Base-by-base conservation (phyloP, 2,329 filamentous ascomycete species). In the Talaromyces amestolkiae region DNA sequence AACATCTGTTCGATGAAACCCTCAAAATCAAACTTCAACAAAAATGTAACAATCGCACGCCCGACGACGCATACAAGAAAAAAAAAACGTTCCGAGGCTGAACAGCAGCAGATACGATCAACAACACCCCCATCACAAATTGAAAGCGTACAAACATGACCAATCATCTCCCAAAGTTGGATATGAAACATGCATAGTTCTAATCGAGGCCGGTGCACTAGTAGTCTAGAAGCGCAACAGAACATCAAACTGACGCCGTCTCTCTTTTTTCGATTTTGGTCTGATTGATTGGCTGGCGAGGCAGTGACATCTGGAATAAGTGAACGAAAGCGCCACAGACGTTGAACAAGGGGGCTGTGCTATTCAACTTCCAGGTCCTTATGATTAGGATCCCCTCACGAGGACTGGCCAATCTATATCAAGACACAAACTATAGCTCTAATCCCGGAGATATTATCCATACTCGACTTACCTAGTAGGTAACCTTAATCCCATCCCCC, bases 101-200 rank as follows among this genome's bases (percentile, higher is more conserved):
- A 56, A 37, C 19, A 56, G 1, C 8, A 53, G 22, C 45, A 24
- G 45, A 7, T 53, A 54, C 7, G 51, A 54, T 54, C 51, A 35
- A 35, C 51, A 54, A 10, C 51, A 33, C 27, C 51, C 19, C 27
- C n/a, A 54, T 6, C 15, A 17, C 13, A 5, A 39, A 22, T 47
- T 10, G 13, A n/a, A 33, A 31, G 27, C 27, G 15, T 31, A 33
- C 49, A 27, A 53, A 33, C 17, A 51, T 31, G n/a, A 53, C 27
- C 49, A 53, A 53, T 53, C 49, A 53, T 13, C 4, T n/a, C 11
- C 27, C 27, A n/a, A 11, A 11, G 17, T 8, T 53, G 17, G 10
- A 35, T 35, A 54, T 22, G 31, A 54, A 54, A 54, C 51, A 54
- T 54, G 31, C 51, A 54, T 54, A 54, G 6, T 54, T 53, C 27